These are phyloP conservation scores for Oleoguttula mirabilis DNA, from an alignment of 495 filamentous ascomycete species.

Conservation along the genomic window DNA sequence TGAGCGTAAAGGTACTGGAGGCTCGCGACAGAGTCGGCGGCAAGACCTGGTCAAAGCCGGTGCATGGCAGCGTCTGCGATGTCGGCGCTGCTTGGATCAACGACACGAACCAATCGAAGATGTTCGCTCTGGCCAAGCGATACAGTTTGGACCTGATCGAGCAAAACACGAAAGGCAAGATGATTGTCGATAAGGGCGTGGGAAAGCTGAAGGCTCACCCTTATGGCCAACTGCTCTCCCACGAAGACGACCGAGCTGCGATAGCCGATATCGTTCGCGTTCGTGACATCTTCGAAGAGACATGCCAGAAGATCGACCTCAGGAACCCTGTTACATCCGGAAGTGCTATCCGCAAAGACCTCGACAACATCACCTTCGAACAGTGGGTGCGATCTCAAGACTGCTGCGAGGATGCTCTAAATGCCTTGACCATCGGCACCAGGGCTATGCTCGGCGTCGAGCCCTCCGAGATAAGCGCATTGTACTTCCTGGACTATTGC, in stretches of 20 bases:
- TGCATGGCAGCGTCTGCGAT: constrained; percentile 28
- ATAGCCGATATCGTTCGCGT: constrained; percentile 11
- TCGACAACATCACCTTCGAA: constrained; percentile 14
- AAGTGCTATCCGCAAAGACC: constrained; percentile 1
- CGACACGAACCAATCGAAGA: constrained; percentile 35
- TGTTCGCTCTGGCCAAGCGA: constrained; percentile 28
- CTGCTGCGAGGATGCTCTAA: constrained; percentile 16
- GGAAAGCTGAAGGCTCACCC: constrained; percentile 12
- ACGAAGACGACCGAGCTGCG: constrained; percentile 1
- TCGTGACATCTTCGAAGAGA: constrained; percentile 14
- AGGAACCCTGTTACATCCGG: constrained; percentile 7
- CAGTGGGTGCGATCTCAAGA: constrained; percentile 12
- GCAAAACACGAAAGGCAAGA: constrained; percentile 34
- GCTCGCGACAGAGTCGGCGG: constrained; percentile 42
- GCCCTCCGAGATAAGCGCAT: constrained; percentile 32
- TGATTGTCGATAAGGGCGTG: constrained; percentile 4
- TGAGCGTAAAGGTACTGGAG: constrained; percentile 37
- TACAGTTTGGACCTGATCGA: constrained; percentile 33
- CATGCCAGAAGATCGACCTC: constrained; percentile 14
- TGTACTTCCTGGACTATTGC: constrained; percentile 42
- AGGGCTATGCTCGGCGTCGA: constrained; percentile 37
- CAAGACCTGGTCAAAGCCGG: constrained; percentile 30
- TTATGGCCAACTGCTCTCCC: constrained; percentile 10
- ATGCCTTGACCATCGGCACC: constrained; percentile 29
- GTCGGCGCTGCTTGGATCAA: constrained; percentile 45